Evolutionary conservation across 192 early-diverging fungal species (phyloP), one percentile per base, ranked within the genome.

Genomic region (Funneliformis mosseae): DNA sequence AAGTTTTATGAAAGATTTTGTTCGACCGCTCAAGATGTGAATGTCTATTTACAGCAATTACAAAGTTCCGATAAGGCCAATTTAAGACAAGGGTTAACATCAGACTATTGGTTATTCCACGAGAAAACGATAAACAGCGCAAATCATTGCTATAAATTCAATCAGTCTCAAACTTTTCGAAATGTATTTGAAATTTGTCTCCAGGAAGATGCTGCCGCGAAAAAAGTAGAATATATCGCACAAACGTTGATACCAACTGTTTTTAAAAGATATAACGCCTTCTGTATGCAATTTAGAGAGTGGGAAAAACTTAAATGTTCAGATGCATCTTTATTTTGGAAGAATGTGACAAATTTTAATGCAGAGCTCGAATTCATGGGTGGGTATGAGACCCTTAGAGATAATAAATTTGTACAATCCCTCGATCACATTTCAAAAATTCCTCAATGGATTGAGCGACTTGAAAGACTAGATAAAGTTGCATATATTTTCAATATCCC

Each of bases 291-390:
- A 33, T 69, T 50, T 55, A 5, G 8, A 3, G 33, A 66, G n/a
- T 77, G 76, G 76, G 7, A 41, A 43, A 77, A 64, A 23, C 3
- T 77, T 5, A 77, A 62, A 25, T 43, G 14, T 48, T 64, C 59
- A 14, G 28, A 61, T 16, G 76, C 76, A n/a, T 25, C 4, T 5
- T 16, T 77, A 33, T 14, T 76, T 39, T 76, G 74, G 42, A 77
- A 64, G 45, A 63, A 77, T 77, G 27, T 64, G 25, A 28, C 28
- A 23, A 62, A 77, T 27, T 38, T 63, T 23, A 27, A 27, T 18
- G 38, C 21, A 25, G 76, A 77, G 27, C 14, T 77, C 10, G 21
- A 77, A 42, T 64, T 77, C 21, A 64, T 77, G 41, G 11, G 21
- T 21, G 3, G 16, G 14, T 10, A 38, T 18, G 66, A 3, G 5